These are phyloP conservation scores for Bruguiera gymnorhiza DNA, from an alignment of 345 rosid genomes.

Conservation along the genomic window DNA sequence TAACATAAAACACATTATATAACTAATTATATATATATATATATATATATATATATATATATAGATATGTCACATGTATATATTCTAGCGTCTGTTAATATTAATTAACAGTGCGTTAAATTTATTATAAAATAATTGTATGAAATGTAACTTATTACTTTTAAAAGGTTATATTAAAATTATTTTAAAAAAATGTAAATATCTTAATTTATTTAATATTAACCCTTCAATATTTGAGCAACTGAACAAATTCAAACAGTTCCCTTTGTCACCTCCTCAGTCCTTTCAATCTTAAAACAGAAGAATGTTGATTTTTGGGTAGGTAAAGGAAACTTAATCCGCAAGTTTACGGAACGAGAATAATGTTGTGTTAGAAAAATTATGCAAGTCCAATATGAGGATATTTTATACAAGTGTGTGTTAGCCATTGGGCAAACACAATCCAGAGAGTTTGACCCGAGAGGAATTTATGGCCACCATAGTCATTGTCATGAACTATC, in stretches of 20 bases:
- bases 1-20: too few relatives aligned
- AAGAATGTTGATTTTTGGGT: not conserved
- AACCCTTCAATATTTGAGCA: too few relatives aligned
- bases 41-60: too few relatives aligned
- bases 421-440: not conserved
- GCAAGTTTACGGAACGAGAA: not conserved
- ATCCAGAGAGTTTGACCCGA: not conserved
- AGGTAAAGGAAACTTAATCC: not conserved
- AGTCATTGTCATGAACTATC: conserved; percentile 1
- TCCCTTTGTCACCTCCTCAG: not conserved
- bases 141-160: too few relatives aligned
- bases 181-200: too few relatives aligned
- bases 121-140: too few relatives aligned
- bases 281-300: not conserved
- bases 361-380: not conserved
- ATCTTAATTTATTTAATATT: too few relatives aligned
- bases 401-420: not conserved
- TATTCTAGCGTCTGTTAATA: too few relatives aligned
- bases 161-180: too few relatives aligned
- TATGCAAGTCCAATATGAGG: not conserved
- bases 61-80: too few relatives aligned
- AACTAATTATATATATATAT: too few relatives aligned
- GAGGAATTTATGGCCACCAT: conserved; percentile 1
- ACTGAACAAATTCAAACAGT: not conserved
- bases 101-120: too few relatives aligned